These are phyloP conservation scores for Skeletonema tropicum DNA, from an alignment of 108 stramenopile species.

Conservation along the genomic window DNA sequence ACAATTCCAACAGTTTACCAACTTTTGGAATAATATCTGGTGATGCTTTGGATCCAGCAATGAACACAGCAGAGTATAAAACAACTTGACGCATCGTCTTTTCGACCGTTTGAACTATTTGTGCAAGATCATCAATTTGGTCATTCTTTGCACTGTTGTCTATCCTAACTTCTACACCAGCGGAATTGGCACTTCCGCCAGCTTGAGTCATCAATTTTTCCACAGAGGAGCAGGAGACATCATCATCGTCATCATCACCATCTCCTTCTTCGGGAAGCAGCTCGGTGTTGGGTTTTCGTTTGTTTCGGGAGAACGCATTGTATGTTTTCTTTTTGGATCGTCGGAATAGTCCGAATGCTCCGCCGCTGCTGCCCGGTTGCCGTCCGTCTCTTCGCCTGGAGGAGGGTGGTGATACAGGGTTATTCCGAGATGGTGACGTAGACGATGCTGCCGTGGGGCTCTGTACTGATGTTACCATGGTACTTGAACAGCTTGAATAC, in stretches of 20 bases:
- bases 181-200: neutral
- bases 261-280: neutral
- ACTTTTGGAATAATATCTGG: slow-evolving; percentile 2
- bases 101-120: neutral
- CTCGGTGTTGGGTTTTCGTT: neutral
- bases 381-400: neutral
- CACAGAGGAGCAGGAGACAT: neutral
- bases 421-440: too few relatives aligned
- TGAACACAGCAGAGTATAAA: slow-evolving; percentile 24
- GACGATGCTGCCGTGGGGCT: neutral
- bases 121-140: neutral
- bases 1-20: slow-evolving; percentile 40
- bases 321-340: neutral
- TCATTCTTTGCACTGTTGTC: neutral
- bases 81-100: slow-evolving; percentile 18
- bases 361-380: neutral
- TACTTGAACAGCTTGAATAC: neutral
- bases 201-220: neutral
- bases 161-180: neutral
- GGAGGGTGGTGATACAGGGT: neutral
- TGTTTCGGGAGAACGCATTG: neutral
- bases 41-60: slow-evolving; percentile 25
- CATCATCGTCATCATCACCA: neutral
- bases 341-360: neutral
- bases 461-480: neutral